phyloP scores from a whole-genome alignment of 768 basidiomycete genomes.

The Suillus decipiens region DNA sequence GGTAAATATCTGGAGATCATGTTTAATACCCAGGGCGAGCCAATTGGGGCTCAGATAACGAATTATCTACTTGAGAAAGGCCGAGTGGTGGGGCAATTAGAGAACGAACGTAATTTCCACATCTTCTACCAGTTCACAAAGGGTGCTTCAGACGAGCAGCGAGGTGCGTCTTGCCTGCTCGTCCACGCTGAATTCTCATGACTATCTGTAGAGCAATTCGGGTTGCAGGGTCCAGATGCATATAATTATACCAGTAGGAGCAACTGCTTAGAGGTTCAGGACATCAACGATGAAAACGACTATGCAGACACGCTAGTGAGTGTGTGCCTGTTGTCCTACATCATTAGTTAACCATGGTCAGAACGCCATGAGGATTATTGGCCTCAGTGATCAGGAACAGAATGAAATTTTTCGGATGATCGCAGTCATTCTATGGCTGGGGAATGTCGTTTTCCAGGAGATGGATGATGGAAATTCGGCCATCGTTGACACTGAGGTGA shows the following conservation, averaged over 20 bases:
- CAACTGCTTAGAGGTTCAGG: constrained; percentile 88
- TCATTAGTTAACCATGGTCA: constrained; percentile 30
- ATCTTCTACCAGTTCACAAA: constrained; percentile 99
- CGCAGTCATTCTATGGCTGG: constrained; percentile 91
- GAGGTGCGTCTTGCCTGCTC: constrained; percentile 54
- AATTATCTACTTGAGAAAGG: constrained; percentile 98
- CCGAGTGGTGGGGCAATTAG: constrained; percentile 93
- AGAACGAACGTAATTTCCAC: constrained; percentile 96
- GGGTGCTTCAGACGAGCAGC: constrained; percentile 84
- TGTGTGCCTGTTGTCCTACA: constrained; percentile 12
- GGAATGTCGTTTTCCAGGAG: constrained; percentile 90
- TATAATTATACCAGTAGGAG: constrained; percentile 93
- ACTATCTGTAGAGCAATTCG: constrained; percentile 74
- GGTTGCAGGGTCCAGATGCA: constrained; percentile 92
- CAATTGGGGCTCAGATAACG: constrained; percentile 96
- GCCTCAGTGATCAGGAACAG: constrained; percentile 83
- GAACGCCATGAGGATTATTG: constrained; percentile 94
- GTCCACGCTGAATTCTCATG: constrained; percentile 12
- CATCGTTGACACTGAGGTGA: constrained; percentile 82
- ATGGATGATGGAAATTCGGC: constrained; percentile 86
- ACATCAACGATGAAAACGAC: constrained; percentile 88
- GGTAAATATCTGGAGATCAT: constrained; percentile 99
- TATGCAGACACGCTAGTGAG: constrained; percentile 87
- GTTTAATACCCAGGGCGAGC: constrained; percentile 92
- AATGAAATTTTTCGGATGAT: constrained; percentile 92